Percentiles rank a stretch among this genome's conserved stretches.
Evolutionary conservation across 2,329 filamentous ascomycete species (phyloP).

Genomic region (Helminthosporium solani): DNA sequence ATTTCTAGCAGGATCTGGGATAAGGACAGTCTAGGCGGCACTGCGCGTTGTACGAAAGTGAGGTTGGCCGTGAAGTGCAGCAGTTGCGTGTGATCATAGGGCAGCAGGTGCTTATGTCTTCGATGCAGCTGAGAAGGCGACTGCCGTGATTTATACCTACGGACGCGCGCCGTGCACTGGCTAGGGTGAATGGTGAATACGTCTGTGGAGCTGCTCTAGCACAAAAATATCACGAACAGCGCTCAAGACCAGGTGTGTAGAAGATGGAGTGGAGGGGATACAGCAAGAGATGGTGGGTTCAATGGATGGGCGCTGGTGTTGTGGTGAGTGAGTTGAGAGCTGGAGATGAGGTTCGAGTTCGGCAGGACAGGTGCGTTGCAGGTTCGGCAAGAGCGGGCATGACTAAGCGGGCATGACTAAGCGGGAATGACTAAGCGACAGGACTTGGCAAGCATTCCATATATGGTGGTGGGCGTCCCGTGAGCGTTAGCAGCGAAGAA

Average conservation of each 20-base stretch:
- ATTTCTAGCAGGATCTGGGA: conserved; percentile 12
- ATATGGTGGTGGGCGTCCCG: no score
- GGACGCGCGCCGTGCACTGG: conserved; percentile 15
- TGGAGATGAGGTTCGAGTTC: conserved; percentile 2
- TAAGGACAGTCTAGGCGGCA: conserved; percentile 29
- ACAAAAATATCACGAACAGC: background rate
- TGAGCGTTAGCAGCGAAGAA: no score
- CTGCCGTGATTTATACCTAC: conserved; percentile 22
- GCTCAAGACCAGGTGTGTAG: conserved; percentile 5
- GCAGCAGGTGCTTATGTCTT: conserved; percentile 20
- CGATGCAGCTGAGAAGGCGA: conserved; percentile 19
- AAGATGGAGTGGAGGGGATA: conserved; percentile 19
- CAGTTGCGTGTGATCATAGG: conserved; percentile 18
- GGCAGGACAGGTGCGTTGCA: background rate
- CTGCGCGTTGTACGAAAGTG: conserved; percentile 22
- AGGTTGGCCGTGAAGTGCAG: conserved; percentile 20
- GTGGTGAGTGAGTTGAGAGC: background rate
- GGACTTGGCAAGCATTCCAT: no score
- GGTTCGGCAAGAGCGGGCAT: conserved; percentile 2
- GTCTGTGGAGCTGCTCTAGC: background rate
- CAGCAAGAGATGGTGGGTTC: conserved; percentile 15
- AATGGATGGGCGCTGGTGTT: conserved; percentile 8
- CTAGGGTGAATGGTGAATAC: background rate
- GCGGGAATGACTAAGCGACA: no score
- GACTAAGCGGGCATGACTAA: no score